Conservation (phyloP, 495 filamentous ascomycete genomes). For the Penicillium cataractarum region DNA sequence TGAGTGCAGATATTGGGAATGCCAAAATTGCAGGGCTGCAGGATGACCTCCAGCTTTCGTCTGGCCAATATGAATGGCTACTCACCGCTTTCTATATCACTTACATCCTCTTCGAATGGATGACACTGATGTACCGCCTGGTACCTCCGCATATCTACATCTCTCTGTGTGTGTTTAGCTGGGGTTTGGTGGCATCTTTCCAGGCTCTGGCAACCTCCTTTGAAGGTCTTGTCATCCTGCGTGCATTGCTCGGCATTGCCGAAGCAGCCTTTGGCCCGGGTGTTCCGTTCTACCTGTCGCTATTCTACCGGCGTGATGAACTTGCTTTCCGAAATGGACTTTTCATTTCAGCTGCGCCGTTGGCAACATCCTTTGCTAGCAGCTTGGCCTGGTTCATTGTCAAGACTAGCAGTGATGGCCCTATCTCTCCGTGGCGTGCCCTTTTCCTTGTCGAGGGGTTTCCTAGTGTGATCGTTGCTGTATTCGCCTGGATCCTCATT, state of each 20-base stretch:
- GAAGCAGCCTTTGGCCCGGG: conserved; percentile 67
- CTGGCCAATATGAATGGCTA: conserved; percentile 66
- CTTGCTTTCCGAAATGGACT: conserved; percentile 64
- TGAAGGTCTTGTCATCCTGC: conserved; percentile 43
- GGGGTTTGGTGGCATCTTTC: conserved; percentile 68
- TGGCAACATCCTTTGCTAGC: conserved; percentile 72
- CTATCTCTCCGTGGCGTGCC: conserved; percentile 61
- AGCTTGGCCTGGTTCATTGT: conserved; percentile 62
- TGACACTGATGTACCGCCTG: conserved; percentile 64
- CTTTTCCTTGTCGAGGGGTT: conserved; percentile 66
- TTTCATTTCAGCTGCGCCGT: conserved; percentile 64
- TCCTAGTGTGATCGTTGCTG: conserved; percentile 60
- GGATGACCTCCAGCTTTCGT: conserved; percentile 61
- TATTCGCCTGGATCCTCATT: conserved; percentile 55
- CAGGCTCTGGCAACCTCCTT: conserved; percentile 68
- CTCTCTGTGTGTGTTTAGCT: conserved; percentile 46
- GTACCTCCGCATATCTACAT: conserved; percentile 63
- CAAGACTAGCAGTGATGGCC: conserved; percentile 48
- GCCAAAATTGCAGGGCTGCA: conserved; percentile 74
- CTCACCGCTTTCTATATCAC: conserved; percentile 69
- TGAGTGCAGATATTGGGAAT: conserved; percentile 70
- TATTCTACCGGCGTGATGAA: conserved; percentile 64
- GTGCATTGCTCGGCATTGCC: conserved; percentile 57
- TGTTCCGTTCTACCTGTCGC: conserved; percentile 64
- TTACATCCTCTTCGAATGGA: conserved; percentile 78